Conservation (phyloP, 768 basidiomycete species). For the Candolleomyces aberdarensis region DNA sequence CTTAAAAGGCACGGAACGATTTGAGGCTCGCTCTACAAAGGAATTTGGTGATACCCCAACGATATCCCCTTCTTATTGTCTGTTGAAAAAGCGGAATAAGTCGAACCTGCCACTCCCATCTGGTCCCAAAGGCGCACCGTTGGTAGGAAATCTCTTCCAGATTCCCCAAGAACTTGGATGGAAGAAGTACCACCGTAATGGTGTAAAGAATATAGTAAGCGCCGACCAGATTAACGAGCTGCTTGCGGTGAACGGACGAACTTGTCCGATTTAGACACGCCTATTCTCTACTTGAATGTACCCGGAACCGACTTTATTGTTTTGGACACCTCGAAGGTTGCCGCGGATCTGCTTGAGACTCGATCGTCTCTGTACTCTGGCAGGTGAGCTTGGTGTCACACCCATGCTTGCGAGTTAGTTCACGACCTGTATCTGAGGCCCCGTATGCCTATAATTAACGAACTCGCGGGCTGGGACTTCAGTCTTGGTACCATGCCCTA, state of each 20-base stretch:
- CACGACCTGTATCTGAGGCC: conserved; percentile 1
- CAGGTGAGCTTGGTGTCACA: neutral
- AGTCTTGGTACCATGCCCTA: conserved; percentile 30
- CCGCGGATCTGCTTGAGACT: conserved; percentile 37
- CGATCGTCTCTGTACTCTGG: conserved; percentile 35
- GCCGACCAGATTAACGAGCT: neutral
- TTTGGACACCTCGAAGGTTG: conserved; percentile 30
- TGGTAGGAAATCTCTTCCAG: conserved; percentile 39
- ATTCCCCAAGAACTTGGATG: conserved; percentile 35
- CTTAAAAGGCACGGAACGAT: no score
- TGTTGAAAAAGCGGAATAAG: neutral
- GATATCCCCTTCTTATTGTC: no score
- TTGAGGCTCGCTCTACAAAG: neutral
- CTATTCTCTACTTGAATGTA: conserved; percentile 21
- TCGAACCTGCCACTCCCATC: conserved; percentile 31
- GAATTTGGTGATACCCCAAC: neutral
- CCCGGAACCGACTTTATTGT: conserved; percentile 19
- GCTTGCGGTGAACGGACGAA: neutral
- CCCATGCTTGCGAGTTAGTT: neutral
- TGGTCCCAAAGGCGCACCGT: conserved; percentile 36
- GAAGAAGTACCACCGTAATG: conserved; percentile 36
- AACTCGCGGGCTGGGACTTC: conserved; percentile 24
- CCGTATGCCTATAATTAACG: conserved; percentile 18
- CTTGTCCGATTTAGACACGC: conserved; percentile 15
- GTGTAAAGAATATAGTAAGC: conserved; percentile 35